A percentile compares a stretch with the other conserved stretches of the same genome.
These are phyloP conservation scores for Niebla homalea DNA, from an alignment of 495 filamentous ascomycete genomes.

Conservation along the genomic window DNA sequence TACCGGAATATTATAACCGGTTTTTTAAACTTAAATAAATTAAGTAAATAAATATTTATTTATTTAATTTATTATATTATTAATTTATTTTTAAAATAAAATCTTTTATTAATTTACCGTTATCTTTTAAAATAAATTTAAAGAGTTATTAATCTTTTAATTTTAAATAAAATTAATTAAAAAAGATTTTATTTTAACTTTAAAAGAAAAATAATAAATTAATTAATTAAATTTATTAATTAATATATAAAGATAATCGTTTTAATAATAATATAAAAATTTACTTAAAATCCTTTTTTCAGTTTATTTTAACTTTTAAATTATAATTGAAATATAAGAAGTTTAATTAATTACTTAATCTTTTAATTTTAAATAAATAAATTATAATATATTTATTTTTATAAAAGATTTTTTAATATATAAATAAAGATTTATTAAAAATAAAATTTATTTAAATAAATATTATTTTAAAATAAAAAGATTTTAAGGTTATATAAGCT, in stretches of 20 bases:
- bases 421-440: too few relatives aligned
- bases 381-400: neutral
- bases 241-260: neutral
- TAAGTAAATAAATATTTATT: neutral
- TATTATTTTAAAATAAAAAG: neutral
- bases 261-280: neutral
- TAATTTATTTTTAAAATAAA: neutral
- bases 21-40: neutral
- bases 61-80: neutral
- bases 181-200: neutral
- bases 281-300: neutral
- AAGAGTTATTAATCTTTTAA: neutral
- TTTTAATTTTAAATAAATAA: neutral
- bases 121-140: neutral
- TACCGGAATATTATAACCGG: neutral
- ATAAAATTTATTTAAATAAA: neutral
- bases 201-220: neutral
- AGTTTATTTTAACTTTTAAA: neutral
- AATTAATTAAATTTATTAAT: neutral
- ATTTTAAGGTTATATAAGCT: neutral
- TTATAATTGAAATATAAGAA: neutral
- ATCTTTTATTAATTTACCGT: neutral
- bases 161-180: neutral
- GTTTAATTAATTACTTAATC: neutral
- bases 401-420: neutral